Base-by-base conservation (phyloP, 768 basidiomycete genomes). In the Leccinum disarticulatum region DNA sequence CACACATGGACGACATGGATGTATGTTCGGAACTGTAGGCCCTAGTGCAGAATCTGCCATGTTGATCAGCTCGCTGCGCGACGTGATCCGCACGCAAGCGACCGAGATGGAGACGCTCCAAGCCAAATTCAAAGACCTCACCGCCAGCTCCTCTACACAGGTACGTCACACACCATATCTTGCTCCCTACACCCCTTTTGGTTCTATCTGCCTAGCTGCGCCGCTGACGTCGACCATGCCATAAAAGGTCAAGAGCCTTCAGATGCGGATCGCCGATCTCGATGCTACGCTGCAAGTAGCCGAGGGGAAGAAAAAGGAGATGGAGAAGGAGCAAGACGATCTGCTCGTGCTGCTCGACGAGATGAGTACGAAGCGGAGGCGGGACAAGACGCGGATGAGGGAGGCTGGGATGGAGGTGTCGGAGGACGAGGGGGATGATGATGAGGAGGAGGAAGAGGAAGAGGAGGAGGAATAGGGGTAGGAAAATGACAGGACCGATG, bases 291-390 rank as follows among this genome's bases (percentile, higher is more conserved):
- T 93, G 8, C 72, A 74, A 47, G 76, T 74, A 1, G 79, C 86
- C 9, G 83, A 89, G 64, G 81, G 79, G 57, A 90, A 87, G 70
- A 82, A 84, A 52, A 87, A 83, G 64, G 94, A 97, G 9, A 84
- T 87, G 25, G 94, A 97, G 73, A 95, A 95, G 74, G 96, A 99
- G 72, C 95, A 98, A 66, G 96, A 98, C 70, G 96, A 99, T 73
- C 73, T 98, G 52, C 78, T 99, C 22, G 95, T 99, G 11, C 75
- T 98, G 33, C 78, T 99, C 4, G 97, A 98, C 68, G 97, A 98
- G 76, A 79, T 97, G 61, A 91, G 86, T 49, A 83, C 78, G 63
- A 99, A 99, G 76, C 81, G 95, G 55, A 84, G 83, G 76, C 80
- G 78, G 64, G 97, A 98, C 70, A 98, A 98, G 77, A 81, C 73